phyloP scores from a whole-genome alignment of 306 rosid genomes.

The Canavalia ensiformis region DNA sequence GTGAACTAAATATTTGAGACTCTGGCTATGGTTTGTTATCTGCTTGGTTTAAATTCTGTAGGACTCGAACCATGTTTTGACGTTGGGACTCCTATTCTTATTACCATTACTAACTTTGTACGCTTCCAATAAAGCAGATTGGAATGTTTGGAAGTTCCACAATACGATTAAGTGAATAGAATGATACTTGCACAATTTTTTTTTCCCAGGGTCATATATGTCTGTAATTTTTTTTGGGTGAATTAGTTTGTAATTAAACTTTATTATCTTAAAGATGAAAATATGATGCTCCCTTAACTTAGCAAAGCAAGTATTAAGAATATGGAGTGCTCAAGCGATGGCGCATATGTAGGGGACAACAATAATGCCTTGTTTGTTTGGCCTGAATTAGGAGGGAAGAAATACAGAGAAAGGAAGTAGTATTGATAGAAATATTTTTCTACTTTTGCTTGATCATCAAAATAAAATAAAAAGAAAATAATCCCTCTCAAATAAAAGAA shows the following conservation, averaged over 20 bases:
- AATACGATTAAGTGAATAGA: neutral
- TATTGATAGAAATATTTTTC: no score
- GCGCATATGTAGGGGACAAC: neutral
- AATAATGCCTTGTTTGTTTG: neutral
- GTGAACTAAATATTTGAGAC: slow-evolving; percentile 19
- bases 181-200: neutral
- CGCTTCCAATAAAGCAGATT: neutral
- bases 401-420: no score
- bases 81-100: neutral
- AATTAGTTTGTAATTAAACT: neutral
- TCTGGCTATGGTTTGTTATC: slow-evolving; percentile 33
- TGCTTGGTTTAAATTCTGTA: neutral
- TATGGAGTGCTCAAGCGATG: neutral
- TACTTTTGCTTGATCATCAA: no score
- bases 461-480: no score
- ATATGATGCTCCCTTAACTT: neutral
- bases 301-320: neutral
- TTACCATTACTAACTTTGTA: neutral
- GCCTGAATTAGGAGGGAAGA: no score
- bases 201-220: neutral
- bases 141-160: neutral
- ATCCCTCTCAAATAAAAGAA: no score
- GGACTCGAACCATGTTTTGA: neutral
- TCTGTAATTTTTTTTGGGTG: neutral
- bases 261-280: neutral